phyloP scores from a whole-genome alignment of 2,329 filamentous ascomycete species.

The Macrophomina phaseolina region DNA sequence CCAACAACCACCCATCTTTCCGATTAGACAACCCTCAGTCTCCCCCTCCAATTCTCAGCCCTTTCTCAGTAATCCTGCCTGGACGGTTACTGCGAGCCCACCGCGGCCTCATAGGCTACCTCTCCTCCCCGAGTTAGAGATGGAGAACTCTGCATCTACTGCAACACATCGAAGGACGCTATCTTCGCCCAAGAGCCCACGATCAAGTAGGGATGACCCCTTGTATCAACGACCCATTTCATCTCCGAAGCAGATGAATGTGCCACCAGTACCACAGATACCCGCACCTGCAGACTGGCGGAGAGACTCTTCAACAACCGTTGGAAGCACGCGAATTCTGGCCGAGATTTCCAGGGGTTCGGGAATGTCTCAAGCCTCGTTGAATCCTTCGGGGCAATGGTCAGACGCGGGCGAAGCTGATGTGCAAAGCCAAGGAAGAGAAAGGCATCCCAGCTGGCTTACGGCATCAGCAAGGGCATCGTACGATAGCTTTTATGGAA shows the following conservation, averaged over 20 bases:
- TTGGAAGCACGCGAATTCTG: not conserved
- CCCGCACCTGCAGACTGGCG: slow-evolving; percentile 4
- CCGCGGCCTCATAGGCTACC: not conserved
- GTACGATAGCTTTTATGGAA: not conserved
- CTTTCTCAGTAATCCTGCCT: not conserved
- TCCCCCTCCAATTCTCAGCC: not conserved
- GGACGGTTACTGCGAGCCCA: not conserved
- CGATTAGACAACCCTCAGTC: not conserved
- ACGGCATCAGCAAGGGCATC: not conserved
- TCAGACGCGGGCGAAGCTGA: not conserved
- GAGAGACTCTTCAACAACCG: slow-evolving; percentile 11
- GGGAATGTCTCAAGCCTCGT: not conserved
- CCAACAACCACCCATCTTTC: not conserved
- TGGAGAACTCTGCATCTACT: not conserved
- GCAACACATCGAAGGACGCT: not conserved
- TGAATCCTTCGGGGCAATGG: not conserved
- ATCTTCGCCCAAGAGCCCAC: slow-evolving; percentile 9
- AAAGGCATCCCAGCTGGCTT: not conserved
- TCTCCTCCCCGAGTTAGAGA: slow-evolving; percentile 3
- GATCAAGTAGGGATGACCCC: slow-evolving; percentile 13
- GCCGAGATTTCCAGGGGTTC: slow-evolving; percentile 1
- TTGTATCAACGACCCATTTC: slow-evolving; percentile 6
- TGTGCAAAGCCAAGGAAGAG: not conserved
- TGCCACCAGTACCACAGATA: slow-evolving; percentile 7
- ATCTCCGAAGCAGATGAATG: slow-evolving; percentile 9